phyloP scores from a whole-genome alignment of 192 early-diverging fungal species.

The Chytriomyces confervae region DNA sequence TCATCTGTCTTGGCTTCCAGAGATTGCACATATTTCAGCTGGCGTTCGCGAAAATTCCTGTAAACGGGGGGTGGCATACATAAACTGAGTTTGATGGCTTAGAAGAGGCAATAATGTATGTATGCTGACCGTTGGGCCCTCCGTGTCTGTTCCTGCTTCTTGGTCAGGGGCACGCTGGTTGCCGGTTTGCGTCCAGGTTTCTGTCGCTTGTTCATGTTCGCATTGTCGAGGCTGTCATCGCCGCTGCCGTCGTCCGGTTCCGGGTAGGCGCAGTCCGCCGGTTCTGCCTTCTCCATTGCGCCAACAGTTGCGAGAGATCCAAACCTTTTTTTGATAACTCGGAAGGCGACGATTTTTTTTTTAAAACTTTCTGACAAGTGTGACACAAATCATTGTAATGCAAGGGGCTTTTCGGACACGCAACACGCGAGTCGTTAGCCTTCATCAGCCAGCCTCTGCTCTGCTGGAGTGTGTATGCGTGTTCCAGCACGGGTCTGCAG shows the following conservation, averaged over 20 bases:
- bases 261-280: neutral
- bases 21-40: neutral
- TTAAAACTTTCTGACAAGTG: too few species aligned
- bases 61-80: neutral
- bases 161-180: neutral
- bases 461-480: too few species aligned
- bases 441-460: too few species aligned
- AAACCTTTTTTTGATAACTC: too few species aligned
- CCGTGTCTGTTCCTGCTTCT: slow-evolving; percentile 4
- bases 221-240: neutral
- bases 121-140: neutral
- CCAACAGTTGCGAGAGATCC: too few species aligned
- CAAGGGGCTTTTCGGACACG: too few species aligned
- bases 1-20: neutral
- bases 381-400: too few species aligned
- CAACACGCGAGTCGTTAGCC: too few species aligned
- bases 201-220: neutral
- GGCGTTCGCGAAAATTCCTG: neutral
- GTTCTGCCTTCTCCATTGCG: too few species aligned
- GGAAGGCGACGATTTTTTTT: too few species aligned
- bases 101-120: neutral
- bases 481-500: too few species aligned
- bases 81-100: neutral
- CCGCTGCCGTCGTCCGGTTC: neutral
- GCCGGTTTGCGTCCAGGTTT: neutral